Evolutionary conservation across 495 filamentous ascomycete species (phyloP).

Genomic region (Jackrogersella multiformis): DNA sequence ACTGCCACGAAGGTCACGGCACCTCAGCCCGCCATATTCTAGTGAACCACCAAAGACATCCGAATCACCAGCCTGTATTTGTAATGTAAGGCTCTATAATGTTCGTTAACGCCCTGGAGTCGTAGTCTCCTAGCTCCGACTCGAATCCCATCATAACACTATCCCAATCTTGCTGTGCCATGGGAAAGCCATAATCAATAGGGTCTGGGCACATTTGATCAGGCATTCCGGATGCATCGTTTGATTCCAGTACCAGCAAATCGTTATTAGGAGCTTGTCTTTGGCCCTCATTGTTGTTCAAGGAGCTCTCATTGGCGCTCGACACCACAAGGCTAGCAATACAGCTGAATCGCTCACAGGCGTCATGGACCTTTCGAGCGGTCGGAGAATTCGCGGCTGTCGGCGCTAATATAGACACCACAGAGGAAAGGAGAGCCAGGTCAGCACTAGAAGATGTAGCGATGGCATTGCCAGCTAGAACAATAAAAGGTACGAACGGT

Average conservation of each 20-base stretch:
- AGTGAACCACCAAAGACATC: not conserved
- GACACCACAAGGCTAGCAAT: constrained; percentile 36
- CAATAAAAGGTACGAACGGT: constrained; percentile 73
- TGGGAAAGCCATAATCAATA: constrained; percentile 36
- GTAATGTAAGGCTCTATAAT: constrained; percentile 42
- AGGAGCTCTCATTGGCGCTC: constrained; percentile 4
- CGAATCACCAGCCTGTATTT: constrained; percentile 38
- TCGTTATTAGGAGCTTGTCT: not conserved
- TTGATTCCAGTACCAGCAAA: not conserved
- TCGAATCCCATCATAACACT: constrained; percentile 40
- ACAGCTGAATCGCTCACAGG: constrained; percentile 32
- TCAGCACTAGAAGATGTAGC: constrained; percentile 59
- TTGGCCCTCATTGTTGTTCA: not conserved
- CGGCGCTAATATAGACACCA: constrained; percentile 22
- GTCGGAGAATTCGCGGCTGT: constrained; percentile 10
- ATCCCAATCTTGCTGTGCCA: constrained; percentile 44
- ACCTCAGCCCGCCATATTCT: not conserved
- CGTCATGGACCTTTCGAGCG: constrained; percentile 34
- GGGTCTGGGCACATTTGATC: not conserved
- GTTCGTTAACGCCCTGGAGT: constrained; percentile 32
- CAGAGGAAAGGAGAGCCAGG: constrained; percentile 45
- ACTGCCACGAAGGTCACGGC: not conserved
- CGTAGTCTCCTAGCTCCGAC: constrained; percentile 35
- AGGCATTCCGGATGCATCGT: not conserved
- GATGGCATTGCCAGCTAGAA: constrained; percentile 73